Conservation (phyloP, 257 asterid genomes). For the Orobanche coerulescens region DNA sequence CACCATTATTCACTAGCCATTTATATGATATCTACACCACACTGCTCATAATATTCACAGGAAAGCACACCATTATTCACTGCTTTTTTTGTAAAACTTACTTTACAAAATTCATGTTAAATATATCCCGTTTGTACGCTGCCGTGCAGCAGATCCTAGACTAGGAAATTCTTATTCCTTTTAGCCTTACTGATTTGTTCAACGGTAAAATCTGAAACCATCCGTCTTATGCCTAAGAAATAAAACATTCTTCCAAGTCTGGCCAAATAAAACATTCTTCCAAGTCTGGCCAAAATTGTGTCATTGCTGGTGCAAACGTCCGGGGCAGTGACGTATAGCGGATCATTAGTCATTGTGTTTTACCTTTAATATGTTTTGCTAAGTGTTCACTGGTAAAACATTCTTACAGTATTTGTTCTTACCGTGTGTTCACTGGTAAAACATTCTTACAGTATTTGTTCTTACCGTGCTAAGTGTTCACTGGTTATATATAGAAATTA, state of each 20-base stretch:
- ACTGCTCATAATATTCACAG: no score
- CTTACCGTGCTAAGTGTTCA: not conserved
- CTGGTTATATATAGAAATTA: not conserved
- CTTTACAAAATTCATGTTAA: not conserved
- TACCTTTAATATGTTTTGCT: not conserved
- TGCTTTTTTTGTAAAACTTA: not conserved
- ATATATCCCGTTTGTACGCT: not conserved
- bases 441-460: not conserved
- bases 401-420: not conserved
- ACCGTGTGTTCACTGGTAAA: no score
- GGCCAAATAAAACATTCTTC: not conserved
- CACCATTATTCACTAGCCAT: no score
- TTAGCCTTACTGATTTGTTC: not conserved
- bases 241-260: not conserved
- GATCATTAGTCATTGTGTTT: not conserved
- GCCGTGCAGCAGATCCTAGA: not conserved
- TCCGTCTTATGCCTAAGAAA: not conserved
- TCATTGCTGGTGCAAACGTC: constrained; percentile 9
- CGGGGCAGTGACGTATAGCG: not conserved
- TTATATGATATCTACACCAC: no score
- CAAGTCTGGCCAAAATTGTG: constrained; percentile 5
- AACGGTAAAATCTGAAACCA: not conserved
- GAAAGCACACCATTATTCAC: no score
- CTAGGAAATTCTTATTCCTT: not conserved
- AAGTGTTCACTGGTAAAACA: no score